Evolutionary conservation across 768 basidiomycete genomes (phyloP).

Genomic region (Kwoniella shandongensis): DNA sequence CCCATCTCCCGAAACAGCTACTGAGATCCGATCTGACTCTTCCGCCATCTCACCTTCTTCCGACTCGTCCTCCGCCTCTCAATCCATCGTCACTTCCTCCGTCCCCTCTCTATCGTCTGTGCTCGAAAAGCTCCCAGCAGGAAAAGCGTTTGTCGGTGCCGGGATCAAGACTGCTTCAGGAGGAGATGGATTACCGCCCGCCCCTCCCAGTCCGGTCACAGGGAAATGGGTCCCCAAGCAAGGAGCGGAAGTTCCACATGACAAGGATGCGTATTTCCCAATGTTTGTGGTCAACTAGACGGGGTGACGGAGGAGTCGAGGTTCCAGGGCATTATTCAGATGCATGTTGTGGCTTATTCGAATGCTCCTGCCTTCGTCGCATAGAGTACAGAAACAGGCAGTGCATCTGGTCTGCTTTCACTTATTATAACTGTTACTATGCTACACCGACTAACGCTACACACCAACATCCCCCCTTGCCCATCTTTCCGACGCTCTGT

Average conservation of each 20-base stretch:
- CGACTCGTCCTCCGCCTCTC: constrained; percentile 13
- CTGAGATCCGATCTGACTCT: constrained; percentile 17
- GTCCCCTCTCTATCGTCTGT: constrained; percentile 58
- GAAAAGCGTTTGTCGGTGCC: constrained; percentile 65
- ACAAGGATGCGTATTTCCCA: constrained; percentile 71
- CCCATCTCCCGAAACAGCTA: constrained; percentile 59
- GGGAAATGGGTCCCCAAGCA: constrained; percentile 72
- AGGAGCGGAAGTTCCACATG: constrained; percentile 78
- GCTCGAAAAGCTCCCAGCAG: constrained; percentile 52
- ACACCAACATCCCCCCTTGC: constrained; percentile 12
- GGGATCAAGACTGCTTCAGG: constrained; percentile 70
- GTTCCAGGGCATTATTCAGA: no score
- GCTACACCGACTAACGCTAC: no score
- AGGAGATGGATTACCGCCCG: constrained; percentile 71
- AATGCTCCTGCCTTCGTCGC: no score
- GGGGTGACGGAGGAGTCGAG: neutral
- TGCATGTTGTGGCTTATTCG: no score
- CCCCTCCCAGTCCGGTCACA: constrained; percentile 59
- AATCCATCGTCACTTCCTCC: constrained; percentile 35
- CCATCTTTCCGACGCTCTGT: constrained; percentile 27
- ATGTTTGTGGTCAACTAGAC: constrained; percentile 53
- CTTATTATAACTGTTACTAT: no score
- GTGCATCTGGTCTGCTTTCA: no score
- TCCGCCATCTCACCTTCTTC: constrained; percentile 31
- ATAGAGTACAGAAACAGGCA: no score